These are phyloP conservation scores for Orbilia quercus DNA, from an alignment of 2,329 filamentous ascomycete species.

Conservation along the genomic window DNA sequence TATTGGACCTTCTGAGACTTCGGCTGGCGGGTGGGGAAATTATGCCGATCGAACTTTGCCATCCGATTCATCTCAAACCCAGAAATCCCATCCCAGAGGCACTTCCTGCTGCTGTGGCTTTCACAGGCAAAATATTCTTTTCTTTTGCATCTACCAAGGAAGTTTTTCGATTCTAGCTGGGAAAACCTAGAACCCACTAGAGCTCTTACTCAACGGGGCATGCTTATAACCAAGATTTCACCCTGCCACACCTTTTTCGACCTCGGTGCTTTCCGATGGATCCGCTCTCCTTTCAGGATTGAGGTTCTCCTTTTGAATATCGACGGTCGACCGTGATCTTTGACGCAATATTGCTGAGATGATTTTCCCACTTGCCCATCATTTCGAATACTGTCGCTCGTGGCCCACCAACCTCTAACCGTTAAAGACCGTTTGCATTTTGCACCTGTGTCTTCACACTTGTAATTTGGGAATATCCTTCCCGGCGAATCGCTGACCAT, in stretches of 20 bases:
- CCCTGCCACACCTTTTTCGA: slow-evolving; percentile 37
- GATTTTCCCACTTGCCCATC: not conserved
- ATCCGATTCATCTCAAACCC: slow-evolving; percentile 7
- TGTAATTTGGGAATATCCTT: not conserved
- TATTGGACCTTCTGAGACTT: slow-evolving; percentile 26
- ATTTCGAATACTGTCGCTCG: not conserved
- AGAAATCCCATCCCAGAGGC: not conserved
- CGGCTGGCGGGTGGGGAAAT: slow-evolving; percentile 21
- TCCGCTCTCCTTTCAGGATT: not conserved
- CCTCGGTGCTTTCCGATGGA: slow-evolving; percentile 45
- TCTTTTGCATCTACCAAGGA: slow-evolving; percentile 34
- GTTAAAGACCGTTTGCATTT: slow-evolving; percentile 6
- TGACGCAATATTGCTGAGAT: slow-evolving; percentile 41
- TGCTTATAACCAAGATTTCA: not conserved
- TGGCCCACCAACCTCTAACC: not conserved
- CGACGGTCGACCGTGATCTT: slow-evolving; percentile 26
- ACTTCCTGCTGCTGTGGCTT: not conserved
- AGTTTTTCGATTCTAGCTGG: slow-evolving; percentile 9
- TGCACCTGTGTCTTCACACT: too few species aligned
- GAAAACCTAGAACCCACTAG: slow-evolving; percentile 33
- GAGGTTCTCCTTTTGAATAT: slow-evolving; percentile 1
- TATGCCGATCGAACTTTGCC: slow-evolving; percentile 24
- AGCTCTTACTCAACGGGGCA: slow-evolving; percentile 23
- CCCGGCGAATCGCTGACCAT: not conserved
- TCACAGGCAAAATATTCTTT: slow-evolving; percentile 6